phyloP scores from a whole-genome alignment of 2,329 filamentous ascomycete species.

The Colletotrichum sp. region DNA sequence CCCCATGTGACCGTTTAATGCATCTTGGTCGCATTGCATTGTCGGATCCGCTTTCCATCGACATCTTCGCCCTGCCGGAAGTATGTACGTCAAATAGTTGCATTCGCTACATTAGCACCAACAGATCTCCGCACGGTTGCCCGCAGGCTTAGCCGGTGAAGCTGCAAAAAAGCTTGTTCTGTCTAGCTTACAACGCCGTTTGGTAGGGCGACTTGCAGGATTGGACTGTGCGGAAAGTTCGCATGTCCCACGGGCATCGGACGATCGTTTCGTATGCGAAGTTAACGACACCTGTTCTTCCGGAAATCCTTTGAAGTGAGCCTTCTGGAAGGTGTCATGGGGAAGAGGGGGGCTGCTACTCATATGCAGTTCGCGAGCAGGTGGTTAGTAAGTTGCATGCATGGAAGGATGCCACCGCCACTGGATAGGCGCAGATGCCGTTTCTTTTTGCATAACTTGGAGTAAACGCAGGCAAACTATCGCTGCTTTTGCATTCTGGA shows the following conservation, averaged over 20 bases:
- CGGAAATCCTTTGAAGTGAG: neutral
- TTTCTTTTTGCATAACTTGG: neutral
- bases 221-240: neutral
- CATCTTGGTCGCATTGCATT: neutral
- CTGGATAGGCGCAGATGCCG: neutral
- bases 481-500: neutral
- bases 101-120: neutral
- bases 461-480: neutral
- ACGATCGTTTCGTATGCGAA: slow-evolving; percentile 20
- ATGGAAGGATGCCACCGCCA: neutral
- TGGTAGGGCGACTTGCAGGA: neutral
- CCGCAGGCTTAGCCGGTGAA: neutral
- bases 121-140: slow-evolving; percentile 8
- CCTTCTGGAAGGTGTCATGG: neutral
- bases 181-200: neutral
- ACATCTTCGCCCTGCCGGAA: neutral
- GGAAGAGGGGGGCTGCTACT: neutral
- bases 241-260: neutral
- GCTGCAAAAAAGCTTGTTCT: neutral
- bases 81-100: neutral
- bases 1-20: no score
- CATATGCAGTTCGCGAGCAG: neutral
- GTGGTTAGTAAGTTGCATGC: neutral
- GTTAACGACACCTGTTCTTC: slow-evolving; percentile 10
- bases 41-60: neutral